Evolutionary conservation across 306 rosid genomes (phyloP).

Genomic region (Elaeagnus macrophylla): DNA sequence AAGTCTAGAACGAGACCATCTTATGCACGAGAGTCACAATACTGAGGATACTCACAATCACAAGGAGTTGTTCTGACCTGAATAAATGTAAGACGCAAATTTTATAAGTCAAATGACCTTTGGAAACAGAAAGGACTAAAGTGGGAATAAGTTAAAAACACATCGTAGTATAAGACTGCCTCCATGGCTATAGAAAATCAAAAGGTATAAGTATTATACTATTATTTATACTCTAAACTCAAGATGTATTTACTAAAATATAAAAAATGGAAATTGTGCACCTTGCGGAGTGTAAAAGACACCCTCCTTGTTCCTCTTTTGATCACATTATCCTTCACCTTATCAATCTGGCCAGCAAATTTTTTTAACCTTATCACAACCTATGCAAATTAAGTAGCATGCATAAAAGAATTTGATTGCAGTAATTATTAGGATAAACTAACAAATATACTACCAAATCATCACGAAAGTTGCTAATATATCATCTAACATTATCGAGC

Average conservation of each 20-base stretch:
- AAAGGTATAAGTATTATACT: neutral
- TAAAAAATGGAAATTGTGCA: constrained; percentile 21
- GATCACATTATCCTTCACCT: constrained; percentile 46
- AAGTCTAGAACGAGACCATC: neutral
- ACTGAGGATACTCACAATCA: constrained; percentile 52
- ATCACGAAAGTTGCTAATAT: no score
- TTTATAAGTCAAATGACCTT: neutral
- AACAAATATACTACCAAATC: no score
- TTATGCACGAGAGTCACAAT: constrained; percentile 56
- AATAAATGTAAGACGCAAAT: neutral
- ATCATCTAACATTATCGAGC: no score
- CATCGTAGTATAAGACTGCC: neutral
- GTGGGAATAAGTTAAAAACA: neutral
- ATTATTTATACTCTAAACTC: neutral
- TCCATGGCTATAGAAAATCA: neutral
- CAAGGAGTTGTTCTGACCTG: constrained; percentile 68
- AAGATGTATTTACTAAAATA: neutral
- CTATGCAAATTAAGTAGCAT: neutral
- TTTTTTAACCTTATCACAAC: constrained; percentile 9
- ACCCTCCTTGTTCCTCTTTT: constrained; percentile 76
- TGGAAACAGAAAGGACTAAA: neutral
- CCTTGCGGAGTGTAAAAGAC: constrained; percentile 81
- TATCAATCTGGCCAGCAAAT: constrained; percentile 52
- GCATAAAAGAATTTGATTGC: no score
- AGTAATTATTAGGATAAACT: no score